These are phyloP conservation scores for Serendipita vermifera DNA, from an alignment of 768 basidiomycete species.

Conservation along the genomic window DNA sequence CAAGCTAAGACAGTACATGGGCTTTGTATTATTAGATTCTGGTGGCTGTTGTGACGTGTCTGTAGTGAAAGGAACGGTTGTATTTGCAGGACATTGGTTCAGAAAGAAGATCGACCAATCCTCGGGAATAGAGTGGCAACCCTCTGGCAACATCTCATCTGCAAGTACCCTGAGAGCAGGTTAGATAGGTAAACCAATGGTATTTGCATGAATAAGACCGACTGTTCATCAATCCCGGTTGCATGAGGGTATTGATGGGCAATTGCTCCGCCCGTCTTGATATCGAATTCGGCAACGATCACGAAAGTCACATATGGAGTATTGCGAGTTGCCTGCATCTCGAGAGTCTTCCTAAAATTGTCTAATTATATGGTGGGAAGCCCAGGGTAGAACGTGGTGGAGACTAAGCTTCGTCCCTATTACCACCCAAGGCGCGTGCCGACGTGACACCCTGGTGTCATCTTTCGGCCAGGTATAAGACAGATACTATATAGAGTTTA, in stretches of 20 bases:
- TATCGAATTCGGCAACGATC: slow-evolving; percentile 97
- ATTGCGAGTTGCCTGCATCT: no score
- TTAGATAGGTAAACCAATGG: not conserved
- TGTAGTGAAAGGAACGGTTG: slow-evolving; percentile 66
- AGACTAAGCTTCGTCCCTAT: no score
- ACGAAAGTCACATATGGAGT: slow-evolving; percentile 54
- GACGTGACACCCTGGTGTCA: no score
- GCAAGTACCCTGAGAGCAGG: slow-evolving; percentile 62
- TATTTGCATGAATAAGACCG: slow-evolving; percentile 20
- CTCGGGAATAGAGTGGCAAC: slow-evolving; percentile 85
- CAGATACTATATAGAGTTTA: no score
- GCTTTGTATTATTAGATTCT: slow-evolving; percentile 20
- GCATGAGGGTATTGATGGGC: slow-evolving; percentile 95
- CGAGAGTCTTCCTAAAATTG: no score
- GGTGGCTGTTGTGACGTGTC: no score
- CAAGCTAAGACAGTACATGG: slow-evolving; percentile 80
- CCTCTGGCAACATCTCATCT: slow-evolving; percentile 97
- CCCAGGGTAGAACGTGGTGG: no score
- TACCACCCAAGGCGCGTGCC: no score
- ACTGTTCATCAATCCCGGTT: slow-evolving; percentile 91
- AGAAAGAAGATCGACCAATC: slow-evolving; percentile 99
- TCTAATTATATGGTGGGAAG: no score
- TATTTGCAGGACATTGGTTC: slow-evolving; percentile 84
- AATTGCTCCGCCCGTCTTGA: slow-evolving; percentile 83
- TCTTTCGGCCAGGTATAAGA: no score